Evolutionary conservation across 441 rosid genomes (phyloP).

Genomic region (Cnidoscolus chayamansa): DNA sequence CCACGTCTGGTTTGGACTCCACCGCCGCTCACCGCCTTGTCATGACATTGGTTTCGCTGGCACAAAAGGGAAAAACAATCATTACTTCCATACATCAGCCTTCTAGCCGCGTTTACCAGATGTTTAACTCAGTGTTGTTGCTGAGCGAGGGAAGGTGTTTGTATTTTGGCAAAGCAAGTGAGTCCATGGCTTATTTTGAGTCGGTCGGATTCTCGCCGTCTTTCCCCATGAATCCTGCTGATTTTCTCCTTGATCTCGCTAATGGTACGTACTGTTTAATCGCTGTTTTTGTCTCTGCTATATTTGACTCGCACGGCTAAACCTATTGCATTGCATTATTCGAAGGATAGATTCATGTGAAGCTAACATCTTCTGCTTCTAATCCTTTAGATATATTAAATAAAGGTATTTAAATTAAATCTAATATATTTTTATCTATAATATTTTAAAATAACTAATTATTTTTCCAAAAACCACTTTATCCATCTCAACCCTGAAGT

Average conservation of each 20-base stretch:
- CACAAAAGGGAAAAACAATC: conserved; percentile 67
- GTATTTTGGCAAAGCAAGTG: conserved; percentile 71
- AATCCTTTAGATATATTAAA: too few species aligned
- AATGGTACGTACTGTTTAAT: conserved; percentile 55
- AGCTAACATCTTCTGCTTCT: too few species aligned
- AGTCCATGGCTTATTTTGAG: conserved; percentile 63
- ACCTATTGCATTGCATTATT: too few species aligned
- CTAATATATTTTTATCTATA: too few species aligned
- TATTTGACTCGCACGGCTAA: too few species aligned
- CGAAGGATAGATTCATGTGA: too few species aligned
- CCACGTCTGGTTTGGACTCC: conserved; percentile 90
- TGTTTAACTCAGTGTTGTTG: conserved; percentile 72
- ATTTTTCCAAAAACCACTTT: too few species aligned
- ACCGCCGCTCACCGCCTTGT: conserved; percentile 78
- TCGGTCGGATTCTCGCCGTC: conserved; percentile 80
- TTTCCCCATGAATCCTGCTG: conserved; percentile 95
- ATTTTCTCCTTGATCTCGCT: conserved; percentile 91
- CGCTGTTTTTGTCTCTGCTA: conserved; percentile 8
- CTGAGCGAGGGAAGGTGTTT: conserved; percentile 72
- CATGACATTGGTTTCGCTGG: conserved; percentile 45
- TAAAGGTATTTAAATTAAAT: too few species aligned
- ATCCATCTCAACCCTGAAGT: too few species aligned
- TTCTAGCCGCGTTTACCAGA: conserved; percentile 80
- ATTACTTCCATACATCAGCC: conserved; percentile 91
- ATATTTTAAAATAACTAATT: too few species aligned